Evolutionary conservation across 2,329 filamentous ascomycete species (phyloP).

Genomic region (Fonsecaea nubica): DNA sequence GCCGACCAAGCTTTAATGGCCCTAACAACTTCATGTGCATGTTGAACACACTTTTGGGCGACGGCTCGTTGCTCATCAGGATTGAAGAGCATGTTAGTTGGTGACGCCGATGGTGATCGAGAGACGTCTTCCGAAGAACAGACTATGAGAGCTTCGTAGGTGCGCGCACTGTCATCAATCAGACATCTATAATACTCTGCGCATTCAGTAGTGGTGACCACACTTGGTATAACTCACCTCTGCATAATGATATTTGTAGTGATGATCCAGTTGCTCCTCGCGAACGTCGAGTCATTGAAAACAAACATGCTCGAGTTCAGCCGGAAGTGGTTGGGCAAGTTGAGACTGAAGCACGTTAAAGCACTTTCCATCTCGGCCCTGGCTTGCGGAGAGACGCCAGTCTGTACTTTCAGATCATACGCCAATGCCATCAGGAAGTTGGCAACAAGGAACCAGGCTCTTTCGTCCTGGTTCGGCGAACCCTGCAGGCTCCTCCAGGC

Average conservation of each 20-base stretch:
- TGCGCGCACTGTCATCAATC: not conserved
- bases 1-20: slow-evolving; percentile 10
- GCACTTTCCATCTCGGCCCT: not conserved
- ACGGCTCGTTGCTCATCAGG: slow-evolving; percentile 1
- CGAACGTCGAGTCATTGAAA: slow-evolving; percentile 2
- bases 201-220: not conserved
- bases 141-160: not conserved
- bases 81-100: not conserved
- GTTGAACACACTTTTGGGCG: slow-evolving; percentile 7
- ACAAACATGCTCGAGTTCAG: not conserved
- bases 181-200: not conserved
- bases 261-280: slow-evolving; percentile 5
- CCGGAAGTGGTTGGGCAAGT: not conserved
- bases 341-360: not conserved
- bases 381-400: not conserved
- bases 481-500: not conserved
- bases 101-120: not conserved
- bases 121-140: not conserved
- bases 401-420: slow-evolving; percentile 5
- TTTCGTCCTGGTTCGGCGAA: slow-evolving; percentile 4
- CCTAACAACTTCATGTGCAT: slow-evolving; percentile 14
- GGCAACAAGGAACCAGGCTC: slow-evolving; percentile 14
- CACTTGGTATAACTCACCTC: not conserved
- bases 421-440: slow-evolving; percentile 5
- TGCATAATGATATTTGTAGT: slow-evolving; percentile 1